phyloP scores from a whole-genome alignment of 805 yeast genomes.

The Cyberlindnera mrakii region DNA sequence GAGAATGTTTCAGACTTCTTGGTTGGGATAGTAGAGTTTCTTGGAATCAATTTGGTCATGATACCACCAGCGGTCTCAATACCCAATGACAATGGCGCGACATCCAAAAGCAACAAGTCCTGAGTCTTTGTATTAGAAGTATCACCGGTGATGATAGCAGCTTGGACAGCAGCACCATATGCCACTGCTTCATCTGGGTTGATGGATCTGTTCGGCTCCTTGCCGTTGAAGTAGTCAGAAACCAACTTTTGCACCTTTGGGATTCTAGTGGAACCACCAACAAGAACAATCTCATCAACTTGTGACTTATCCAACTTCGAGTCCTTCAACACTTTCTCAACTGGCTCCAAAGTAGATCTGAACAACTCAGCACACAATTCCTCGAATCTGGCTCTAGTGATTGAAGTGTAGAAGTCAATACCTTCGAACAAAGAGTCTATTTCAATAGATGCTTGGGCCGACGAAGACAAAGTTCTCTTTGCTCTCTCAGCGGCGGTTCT shows the following conservation, averaged over 20 bases:
- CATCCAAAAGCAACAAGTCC: conserved; percentile 94
- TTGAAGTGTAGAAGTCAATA: conserved; percentile 94
- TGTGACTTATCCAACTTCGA: conserved; percentile 89
- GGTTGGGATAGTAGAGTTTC: conserved; percentile 98
- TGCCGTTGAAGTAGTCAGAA: conserved; percentile 96
- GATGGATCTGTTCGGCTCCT: conserved; percentile 96
- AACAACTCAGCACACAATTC: conserved; percentile 94
- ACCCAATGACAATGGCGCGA: conserved; percentile 97
- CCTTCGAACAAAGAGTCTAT: conserved; percentile 96
- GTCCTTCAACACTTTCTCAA: conserved; percentile 92
- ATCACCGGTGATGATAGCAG: conserved; percentile 96
- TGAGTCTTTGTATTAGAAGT: conserved; percentile 89
- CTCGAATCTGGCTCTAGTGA: conserved; percentile 98
- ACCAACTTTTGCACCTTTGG: conserved; percentile 97
- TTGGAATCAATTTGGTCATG: conserved; percentile 97
- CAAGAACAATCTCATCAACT: conserved; percentile 91
- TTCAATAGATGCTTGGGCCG: conserved; percentile 95
- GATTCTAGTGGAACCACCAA: conserved; percentile 99
- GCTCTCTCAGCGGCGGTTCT: conserved; percentile 99
- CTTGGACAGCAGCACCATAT: conserved; percentile 99
- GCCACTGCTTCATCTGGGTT: conserved; percentile 99
- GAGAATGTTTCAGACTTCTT: conserved; percentile 98
- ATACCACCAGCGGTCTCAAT: conserved; percentile 99
- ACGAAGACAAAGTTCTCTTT: conserved; percentile 95
- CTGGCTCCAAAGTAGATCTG: conserved; percentile 94